Conservation (phyloP, 1,284 basidiomycete species). For the Phaffia rhodozyma region DNA sequence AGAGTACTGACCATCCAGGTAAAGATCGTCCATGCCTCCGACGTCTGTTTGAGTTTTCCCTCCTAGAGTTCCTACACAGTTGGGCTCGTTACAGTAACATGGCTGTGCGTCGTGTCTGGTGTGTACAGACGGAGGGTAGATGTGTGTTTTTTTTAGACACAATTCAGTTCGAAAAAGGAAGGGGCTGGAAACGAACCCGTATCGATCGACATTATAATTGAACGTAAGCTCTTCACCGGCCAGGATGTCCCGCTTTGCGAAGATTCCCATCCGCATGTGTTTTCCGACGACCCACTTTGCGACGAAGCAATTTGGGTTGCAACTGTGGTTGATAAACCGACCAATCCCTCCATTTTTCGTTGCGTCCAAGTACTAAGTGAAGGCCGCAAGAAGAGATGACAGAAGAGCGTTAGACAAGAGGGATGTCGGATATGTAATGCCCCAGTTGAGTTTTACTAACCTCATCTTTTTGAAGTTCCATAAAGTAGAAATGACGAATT, state of each 20-base stretch:
- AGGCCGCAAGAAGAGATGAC: not conserved
- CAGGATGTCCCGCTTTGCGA: constrained; percentile 70
- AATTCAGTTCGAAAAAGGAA: not conserved
- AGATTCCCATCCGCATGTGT: constrained; percentile 95
- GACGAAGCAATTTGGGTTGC: constrained; percentile 97
- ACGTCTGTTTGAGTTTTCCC: constrained; percentile 98
- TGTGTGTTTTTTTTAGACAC: not conserved
- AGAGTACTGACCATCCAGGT: constrained; percentile 63
- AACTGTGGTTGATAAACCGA: constrained; percentile 96
- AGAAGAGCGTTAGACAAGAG: constrained; percentile 1
- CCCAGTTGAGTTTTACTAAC: constrained; percentile 39
- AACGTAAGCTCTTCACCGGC: constrained; percentile 91
- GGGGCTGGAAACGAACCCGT: constrained; percentile 55
- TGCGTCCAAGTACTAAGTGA: constrained; percentile 80
- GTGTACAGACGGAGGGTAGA: not conserved
- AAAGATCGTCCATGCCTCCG: constrained; percentile 82
- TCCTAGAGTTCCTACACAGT: constrained; percentile 91
- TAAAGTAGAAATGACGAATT: constrained; percentile 96
- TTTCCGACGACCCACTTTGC: constrained; percentile 94
- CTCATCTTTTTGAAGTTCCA: constrained; percentile 98
- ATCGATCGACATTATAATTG: constrained; percentile 99
- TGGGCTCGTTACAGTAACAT: constrained; percentile 91
- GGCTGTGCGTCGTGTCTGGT: constrained; percentile 81
- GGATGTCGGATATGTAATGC: constrained; percentile 1
- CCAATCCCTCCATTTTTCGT: constrained; percentile 94